Evolutionary conservation across 805 yeast genomes (phyloP).

Genomic region (Isabelozyma rhagii): DNA sequence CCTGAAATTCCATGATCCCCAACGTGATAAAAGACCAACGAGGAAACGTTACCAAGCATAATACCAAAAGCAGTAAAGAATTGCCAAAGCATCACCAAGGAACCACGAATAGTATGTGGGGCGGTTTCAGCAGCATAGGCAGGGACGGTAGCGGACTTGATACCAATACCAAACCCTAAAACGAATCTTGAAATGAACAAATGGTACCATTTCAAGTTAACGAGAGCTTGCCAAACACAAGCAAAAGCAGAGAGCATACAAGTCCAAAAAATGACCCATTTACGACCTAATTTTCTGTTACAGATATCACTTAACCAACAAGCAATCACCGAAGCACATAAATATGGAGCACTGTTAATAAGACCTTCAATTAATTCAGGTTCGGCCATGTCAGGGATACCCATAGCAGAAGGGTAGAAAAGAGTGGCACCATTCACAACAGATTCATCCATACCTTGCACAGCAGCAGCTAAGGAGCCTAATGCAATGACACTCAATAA

Average conservation of each 20-base stretch:
- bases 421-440: constrained; percentile 67
- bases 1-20: constrained; percentile 42
- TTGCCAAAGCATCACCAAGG: constrained; percentile 70
- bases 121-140: constrained; percentile 63
- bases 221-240: constrained; percentile 68
- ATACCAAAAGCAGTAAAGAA: constrained; percentile 75
- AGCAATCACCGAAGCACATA: constrained; percentile 53
- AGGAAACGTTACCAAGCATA: constrained; percentile 61
- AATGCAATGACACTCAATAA: constrained; percentile 53
- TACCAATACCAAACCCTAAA: constrained; percentile 65
- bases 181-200: constrained; percentile 53
- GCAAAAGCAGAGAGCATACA: constrained; percentile 57
- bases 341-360: constrained; percentile 63
- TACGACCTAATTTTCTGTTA: constrained; percentile 54
- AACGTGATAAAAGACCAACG: constrained; percentile 57
- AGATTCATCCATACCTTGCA: constrained; percentile 76
- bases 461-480: constrained; percentile 67
- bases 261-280: constrained; percentile 58
- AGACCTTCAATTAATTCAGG: constrained; percentile 60
- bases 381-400: constrained; percentile 38
- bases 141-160: constrained; percentile 66
- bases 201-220: constrained; percentile 58
- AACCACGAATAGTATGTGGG: constrained; percentile 59
- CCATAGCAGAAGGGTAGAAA: constrained; percentile 55
- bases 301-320: constrained; percentile 60